phyloP scores from a whole-genome alignment of 176 grass and related monocot species.

The Miscanthus lutarioriparius region DNA sequence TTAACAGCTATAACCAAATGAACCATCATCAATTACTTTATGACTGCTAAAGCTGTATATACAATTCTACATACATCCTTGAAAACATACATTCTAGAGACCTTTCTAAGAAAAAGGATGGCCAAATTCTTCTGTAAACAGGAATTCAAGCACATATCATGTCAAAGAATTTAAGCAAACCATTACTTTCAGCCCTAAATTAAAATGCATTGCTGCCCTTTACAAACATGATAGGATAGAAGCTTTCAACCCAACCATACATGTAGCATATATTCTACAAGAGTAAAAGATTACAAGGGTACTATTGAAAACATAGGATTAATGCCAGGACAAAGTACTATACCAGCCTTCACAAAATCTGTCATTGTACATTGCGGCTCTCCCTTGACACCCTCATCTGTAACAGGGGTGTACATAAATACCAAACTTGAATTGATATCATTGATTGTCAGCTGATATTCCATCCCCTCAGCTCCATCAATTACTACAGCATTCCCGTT shows the following conservation, averaged over 20 bases:
- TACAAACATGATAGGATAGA: slow-evolving; percentile 8
- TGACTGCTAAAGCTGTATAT: neutral
- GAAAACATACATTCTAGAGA: neutral
- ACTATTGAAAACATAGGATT: neutral
- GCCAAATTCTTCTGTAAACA: neutral
- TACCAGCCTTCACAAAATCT: slow-evolving; percentile 91
- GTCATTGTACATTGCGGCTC: slow-evolving; percentile 80
- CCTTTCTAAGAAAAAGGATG: neutral
- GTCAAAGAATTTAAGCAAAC: neutral
- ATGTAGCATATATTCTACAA: slow-evolving; percentile 9
- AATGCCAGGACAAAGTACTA: slow-evolving; percentile 11
- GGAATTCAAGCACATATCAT: neutral
- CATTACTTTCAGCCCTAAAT: slow-evolving; percentile 16
- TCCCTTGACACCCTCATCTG: slow-evolving; percentile 82
- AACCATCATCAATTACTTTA: slow-evolving; percentile 31
- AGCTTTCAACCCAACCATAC: slow-evolving; percentile 9
- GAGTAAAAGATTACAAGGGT: neutral
- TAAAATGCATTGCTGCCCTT: slow-evolving; percentile 11
- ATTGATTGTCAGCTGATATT: slow-evolving; percentile 76
- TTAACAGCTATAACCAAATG: slow-evolving; percentile 9
- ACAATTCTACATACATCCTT: slow-evolving; percentile 12
- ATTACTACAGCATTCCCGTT: slow-evolving; percentile 60
- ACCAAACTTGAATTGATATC: slow-evolving; percentile 86
- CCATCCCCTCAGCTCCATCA: slow-evolving; percentile 74
- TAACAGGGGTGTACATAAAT: slow-evolving; percentile 88